phyloP scores from a whole-genome alignment of 306 rosid genomes.

The Pyrus communis region DNA sequence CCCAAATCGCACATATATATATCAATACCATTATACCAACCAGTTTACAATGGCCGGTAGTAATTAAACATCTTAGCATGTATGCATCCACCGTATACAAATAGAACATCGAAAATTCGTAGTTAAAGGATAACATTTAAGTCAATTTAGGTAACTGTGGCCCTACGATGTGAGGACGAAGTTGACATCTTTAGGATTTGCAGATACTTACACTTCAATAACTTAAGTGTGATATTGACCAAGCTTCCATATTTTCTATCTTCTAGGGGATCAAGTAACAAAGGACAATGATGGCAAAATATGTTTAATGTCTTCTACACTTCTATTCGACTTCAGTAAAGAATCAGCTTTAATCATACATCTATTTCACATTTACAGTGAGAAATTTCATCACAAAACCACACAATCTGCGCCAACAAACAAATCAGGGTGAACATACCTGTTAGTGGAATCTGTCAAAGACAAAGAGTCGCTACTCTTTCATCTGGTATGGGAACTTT shows the following conservation, averaged over 20 bases:
- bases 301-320: not conserved
- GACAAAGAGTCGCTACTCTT: conserved; percentile 3
- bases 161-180: not conserved
- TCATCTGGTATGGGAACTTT: conserved; percentile 13
- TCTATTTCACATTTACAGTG: conserved; percentile 32
- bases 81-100: not conserved
- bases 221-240: not conserved
- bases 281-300: not conserved
- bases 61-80: not conserved
- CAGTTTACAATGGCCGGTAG: not conserved
- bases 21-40: not conserved
- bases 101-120: not conserved
- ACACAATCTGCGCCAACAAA: conserved; percentile 21
- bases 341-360: conserved; percentile 31
- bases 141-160: too few species aligned
- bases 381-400: conserved; percentile 14
- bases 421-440: conserved; percentile 12
- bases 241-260: not conserved
- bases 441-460: conserved; percentile 19
- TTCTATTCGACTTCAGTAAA: conserved; percentile 9
- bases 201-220: not conserved
- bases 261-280: not conserved
- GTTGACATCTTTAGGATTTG: not conserved
- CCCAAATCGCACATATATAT: not conserved
- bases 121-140: not conserved